Evolutionary conservation across 306 rosid species (phyloP), one percentile per base, ranked within the genome.

Genomic region (Prunus armeniaca): DNA sequence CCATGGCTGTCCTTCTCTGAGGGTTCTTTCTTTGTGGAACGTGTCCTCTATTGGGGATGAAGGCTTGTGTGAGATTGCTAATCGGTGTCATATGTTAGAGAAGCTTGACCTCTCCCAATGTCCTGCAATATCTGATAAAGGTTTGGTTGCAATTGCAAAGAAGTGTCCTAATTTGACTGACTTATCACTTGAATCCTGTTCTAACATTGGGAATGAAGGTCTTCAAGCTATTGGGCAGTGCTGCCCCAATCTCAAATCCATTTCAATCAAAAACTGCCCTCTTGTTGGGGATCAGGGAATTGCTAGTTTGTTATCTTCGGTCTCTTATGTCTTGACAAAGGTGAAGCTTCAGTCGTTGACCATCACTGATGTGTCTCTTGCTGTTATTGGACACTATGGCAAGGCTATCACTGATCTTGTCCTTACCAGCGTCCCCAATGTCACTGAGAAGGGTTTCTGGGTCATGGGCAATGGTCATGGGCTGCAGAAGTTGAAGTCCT

Each of bases 361-460:
- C 72, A 81, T 96, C 80, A 84, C 97, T 19, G 99, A 96, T 81
- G 81, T 88, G 72, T 89, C 98, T 76, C 87, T 96, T 41, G 99
- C 99, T 69, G 96, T 88, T 77, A 88, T 96, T 75, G 99, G 99
- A 47, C 91, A 86, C 80, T 96, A 96, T 69, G 94, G 99, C 25
- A 72, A 78, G 84, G 82, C 90, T 15, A 84, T 93, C 45, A 91
- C 89, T 0, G 89, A 93, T 84, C 93, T 93, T 56, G 86, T 68
- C 66, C 93, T 96, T 13, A 67, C 79, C 67, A 78, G 76, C 83
- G 97, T 96, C 34, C 82, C 89, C 14, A 82, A 85, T 71, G 89
- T 91, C 49, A 84, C 84, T 12, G 94, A 91, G 91, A 89, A 84
- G 85, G 99, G 99, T 46, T 92, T 96, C 83, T 96, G 97, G 98